Base-by-base conservation (phyloP, 352 stramenopile genomes). In the Saprolegnia diclina region DNA sequence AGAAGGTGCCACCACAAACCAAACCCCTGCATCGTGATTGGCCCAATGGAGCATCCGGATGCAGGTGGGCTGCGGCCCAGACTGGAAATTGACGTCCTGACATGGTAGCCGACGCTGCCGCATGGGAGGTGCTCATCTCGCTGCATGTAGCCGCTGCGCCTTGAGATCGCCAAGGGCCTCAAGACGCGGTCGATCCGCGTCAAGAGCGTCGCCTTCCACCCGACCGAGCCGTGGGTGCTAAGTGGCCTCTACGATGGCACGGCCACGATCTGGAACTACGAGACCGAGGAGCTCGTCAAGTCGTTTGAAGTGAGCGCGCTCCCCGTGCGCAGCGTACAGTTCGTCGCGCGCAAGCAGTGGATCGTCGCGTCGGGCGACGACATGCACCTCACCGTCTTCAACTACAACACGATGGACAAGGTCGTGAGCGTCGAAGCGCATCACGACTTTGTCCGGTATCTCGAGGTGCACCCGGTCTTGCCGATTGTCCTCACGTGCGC, bases 331-430 rank as follows among this genome's bases (percentile, higher is more conserved):
- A 55, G 37, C 6, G 71, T 50, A 3, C 38, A 45, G 62, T 97
- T 97, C 74, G 83, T 97, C 62, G 77, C 81, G 16, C 81, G 90
- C 14, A 95, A 96, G 65, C 82, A 96, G 72, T 97, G 89, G 90
- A 86, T 97, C 71, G 70, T 97, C 2, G 78, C 84, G 14, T 82
- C 79, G 18, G 87, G 75, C 50, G 91, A 97, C 72, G 92, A 98
- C 73, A 91, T 96, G 83, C 74, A 84, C 59, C 44, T 98, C 29
- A 78, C 92, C 21, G 79, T 97, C 6, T 98, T 96, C 80, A 97
- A 97, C 74, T 97, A 97, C 75, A 97, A 97, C 72, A 98, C 93
- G 42, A 91, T 92, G 82, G 90, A 97, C 71, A 96, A 95, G 70
- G 78, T 83, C 18, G 59, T 55, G 21, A 65, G 94, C 56, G 96